Conservation (phyloP, 495 filamentous ascomycete species). For the Jackrogersella multiformis region DNA sequence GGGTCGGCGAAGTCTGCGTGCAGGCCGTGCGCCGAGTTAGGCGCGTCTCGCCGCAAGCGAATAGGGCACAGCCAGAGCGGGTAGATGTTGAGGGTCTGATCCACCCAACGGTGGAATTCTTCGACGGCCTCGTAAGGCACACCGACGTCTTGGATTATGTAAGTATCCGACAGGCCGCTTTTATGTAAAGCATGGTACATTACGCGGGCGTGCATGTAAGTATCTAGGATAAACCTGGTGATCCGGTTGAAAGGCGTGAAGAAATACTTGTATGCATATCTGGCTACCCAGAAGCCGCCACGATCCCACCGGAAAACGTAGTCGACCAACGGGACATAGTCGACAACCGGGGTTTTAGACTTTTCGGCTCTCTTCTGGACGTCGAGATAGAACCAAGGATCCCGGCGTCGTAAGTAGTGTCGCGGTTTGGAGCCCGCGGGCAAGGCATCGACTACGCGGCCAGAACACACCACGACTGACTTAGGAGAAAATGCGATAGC, state of each 20-base stretch:
- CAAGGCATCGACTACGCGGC: conserved; percentile 53
- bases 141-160: conserved; percentile 65
- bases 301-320: conserved; percentile 72
- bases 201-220: conserved; percentile 66
- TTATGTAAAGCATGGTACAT: conserved; percentile 66
- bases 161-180: conserved; percentile 55
- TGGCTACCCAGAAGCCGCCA: conserved; percentile 67
- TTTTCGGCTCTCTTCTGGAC: conserved; percentile 40
- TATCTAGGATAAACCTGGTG: conserved; percentile 60
- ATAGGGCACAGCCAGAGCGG: conserved; percentile 68
- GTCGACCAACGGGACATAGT: conserved; percentile 58
- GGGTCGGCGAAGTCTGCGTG: conserved; percentile 51
- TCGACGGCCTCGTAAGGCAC: conserved; percentile 54
- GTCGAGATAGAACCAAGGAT: conserved; percentile 66
- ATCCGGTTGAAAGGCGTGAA: conserved; percentile 62
- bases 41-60: conserved; percentile 48
- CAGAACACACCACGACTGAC: conserved; percentile 61
- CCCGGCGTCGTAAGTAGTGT: conserved; percentile 52
- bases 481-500: conserved; percentile 60
- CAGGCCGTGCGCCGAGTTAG: conserved; percentile 47
- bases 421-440: conserved; percentile 44
- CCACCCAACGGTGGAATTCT: conserved; percentile 54
- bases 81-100: conserved; percentile 53
- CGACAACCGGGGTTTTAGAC: conserved; percentile 20
- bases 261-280: conserved; percentile 62